These are phyloP conservation scores for Pseudogymnoascus sp. DNA, from an alignment of 2,329 filamentous ascomycete genomes.

Conservation along the genomic window DNA sequence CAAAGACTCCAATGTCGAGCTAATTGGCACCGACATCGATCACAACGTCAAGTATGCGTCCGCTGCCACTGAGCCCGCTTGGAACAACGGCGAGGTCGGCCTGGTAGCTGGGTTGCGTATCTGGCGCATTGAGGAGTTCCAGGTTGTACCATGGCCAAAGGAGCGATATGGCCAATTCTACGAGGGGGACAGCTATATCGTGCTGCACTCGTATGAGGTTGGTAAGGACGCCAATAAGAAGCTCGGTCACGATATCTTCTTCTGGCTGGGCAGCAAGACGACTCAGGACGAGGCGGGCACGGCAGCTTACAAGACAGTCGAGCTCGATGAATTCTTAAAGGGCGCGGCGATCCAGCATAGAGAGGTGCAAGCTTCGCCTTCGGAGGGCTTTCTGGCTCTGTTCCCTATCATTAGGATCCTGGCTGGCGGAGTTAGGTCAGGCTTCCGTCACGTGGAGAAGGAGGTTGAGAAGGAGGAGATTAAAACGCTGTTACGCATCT, in stretches of 20 bases:
- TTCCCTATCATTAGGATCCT: slow-evolving; percentile 55
- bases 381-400: slow-evolving; percentile 51
- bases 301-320: slow-evolving; percentile 63
- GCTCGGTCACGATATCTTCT: slow-evolving; percentile 58
- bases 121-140: slow-evolving; percentile 61
- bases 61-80: slow-evolving; percentile 56
- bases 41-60: slow-evolving; percentile 62
- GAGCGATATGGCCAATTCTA: slow-evolving; percentile 52
- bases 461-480: slow-evolving; percentile 35
- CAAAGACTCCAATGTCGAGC: slow-evolving; percentile 59
- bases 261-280: slow-evolving; percentile 60
- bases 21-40: slow-evolving; percentile 56
- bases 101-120: slow-evolving; percentile 45
- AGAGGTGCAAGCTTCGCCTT: slow-evolving; percentile 46
- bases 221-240: slow-evolving; percentile 35
- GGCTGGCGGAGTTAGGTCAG: slow-evolving; percentile 51
- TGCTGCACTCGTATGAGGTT: slow-evolving; percentile 51
- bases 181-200: slow-evolving; percentile 61
- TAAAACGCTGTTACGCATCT: slow-evolving; percentile 51
- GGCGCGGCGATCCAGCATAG: slow-evolving; percentile 57
- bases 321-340: slow-evolving; percentile 58
- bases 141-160: slow-evolving; percentile 53
- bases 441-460: slow-evolving; percentile 54
- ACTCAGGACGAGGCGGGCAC: slow-evolving; percentile 61
- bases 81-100: slow-evolving; percentile 49